These are phyloP conservation scores for Cryptosporidium felis DNA, from an alignment of 169 alveolate genomes.

Conservation along the genomic window DNA sequence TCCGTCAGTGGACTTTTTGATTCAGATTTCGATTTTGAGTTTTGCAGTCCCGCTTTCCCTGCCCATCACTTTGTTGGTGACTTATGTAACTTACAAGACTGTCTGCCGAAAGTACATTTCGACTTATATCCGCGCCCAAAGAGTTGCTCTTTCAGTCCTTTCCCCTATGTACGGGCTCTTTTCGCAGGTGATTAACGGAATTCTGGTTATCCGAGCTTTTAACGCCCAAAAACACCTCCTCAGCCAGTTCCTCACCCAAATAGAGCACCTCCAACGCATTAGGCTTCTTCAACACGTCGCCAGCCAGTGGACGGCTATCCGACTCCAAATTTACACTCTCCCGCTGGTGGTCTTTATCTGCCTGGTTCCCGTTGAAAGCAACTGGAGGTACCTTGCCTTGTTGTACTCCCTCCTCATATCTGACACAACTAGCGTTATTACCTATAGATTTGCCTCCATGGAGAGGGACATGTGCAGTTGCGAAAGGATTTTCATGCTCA, in stretches of 20 bases:
- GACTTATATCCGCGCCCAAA: slow-evolving; percentile 51
- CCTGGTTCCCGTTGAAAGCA: slow-evolving; percentile 12
- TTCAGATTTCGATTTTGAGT: slow-evolving; percentile 30
- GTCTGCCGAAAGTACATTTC: slow-evolving; percentile 37
- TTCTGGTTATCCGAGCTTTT: slow-evolving; percentile 23
- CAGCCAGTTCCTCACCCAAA: slow-evolving; percentile 28
- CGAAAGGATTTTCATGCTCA: slow-evolving; percentile 18
- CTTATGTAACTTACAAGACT: slow-evolving; percentile 6
- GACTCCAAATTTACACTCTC: slow-evolving; percentile 48
- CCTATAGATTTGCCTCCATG: slow-evolving; percentile 51
- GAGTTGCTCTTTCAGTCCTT: slow-evolving; percentile 25
- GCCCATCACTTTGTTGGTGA: slow-evolving; percentile 30
- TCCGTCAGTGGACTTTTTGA: slow-evolving; percentile 38
- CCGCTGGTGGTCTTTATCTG: slow-evolving; percentile 25
- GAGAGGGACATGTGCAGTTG: slow-evolving; percentile 69
- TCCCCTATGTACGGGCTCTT: slow-evolving; percentile 59
- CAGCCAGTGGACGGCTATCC: slow-evolving; percentile 70
- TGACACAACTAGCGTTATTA: slow-evolving; percentile 44
- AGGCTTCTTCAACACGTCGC: slow-evolving; percentile 52
- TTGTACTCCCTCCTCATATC: slow-evolving; percentile 39
- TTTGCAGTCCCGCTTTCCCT: slow-evolving; percentile 24
- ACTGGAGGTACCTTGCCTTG: slow-evolving; percentile 45
- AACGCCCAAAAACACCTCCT: slow-evolving; percentile 36
- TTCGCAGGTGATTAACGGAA: slow-evolving; percentile 52
- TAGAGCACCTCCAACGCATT: slow-evolving; percentile 62